Conservation (phyloP, 2,329 filamentous ascomycete genomes). For the Juglanconis sp. region DNA sequence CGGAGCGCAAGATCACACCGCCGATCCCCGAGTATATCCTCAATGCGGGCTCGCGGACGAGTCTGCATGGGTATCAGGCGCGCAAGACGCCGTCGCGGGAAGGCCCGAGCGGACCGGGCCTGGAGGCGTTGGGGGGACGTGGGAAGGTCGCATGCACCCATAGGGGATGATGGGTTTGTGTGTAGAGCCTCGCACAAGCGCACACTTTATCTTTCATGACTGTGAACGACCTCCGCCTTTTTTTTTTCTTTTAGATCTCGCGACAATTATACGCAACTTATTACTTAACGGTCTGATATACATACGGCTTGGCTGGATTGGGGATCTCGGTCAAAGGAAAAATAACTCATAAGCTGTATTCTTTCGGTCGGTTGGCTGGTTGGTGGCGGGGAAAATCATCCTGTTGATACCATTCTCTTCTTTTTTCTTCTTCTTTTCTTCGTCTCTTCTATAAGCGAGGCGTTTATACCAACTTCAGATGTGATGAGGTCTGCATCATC, state of each 20-base stretch:
- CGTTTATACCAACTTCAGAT: conserved; percentile 10
- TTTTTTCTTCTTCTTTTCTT: not conserved
- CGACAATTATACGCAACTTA: not conserved
- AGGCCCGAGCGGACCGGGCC: conserved; percentile 22
- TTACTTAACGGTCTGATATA: not conserved
- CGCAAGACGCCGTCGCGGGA: conserved; percentile 31
- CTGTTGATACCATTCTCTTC: conserved; percentile 14
- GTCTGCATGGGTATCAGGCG: conserved; percentile 44
- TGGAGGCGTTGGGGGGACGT: conserved; percentile 11
- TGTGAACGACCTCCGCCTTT: not conserved
- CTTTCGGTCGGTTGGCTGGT: not conserved
- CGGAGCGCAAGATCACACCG: conserved; percentile 52
- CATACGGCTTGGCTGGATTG: not conserved
- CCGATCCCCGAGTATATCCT: conserved; percentile 62
- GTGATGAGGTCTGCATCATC: conserved; percentile 3
- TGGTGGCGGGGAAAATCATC: conserved; percentile 1
- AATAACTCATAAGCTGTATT: not conserved
- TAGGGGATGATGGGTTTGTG: not conserved
- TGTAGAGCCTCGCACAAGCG: not conserved
- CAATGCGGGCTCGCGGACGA: conserved; percentile 48
- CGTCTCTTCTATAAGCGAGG: conserved; percentile 14
- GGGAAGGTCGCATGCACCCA: not conserved
- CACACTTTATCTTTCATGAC: not conserved
- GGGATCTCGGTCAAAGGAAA: not conserved
- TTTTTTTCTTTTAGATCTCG: not conserved